Percentiles rank a stretch among this genome's conserved stretches.
Conservation (phyloP, 345 rosid genomes). For the Jatropha curcas region DNA sequence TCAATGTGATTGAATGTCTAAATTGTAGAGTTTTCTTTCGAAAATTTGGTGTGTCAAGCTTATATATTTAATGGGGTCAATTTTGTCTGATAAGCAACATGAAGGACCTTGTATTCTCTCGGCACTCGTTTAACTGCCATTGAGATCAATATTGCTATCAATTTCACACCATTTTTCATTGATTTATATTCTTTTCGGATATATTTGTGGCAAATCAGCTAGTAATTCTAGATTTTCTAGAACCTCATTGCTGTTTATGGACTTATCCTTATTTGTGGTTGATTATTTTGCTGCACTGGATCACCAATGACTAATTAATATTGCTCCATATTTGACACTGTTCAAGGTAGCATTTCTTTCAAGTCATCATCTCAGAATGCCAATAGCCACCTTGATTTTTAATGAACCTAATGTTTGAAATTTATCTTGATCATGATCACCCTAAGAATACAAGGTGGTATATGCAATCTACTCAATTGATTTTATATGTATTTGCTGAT, state of each 20-base stretch:
- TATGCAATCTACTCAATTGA: not conserved
- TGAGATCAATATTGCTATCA: not conserved
- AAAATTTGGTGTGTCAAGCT: not conserved
- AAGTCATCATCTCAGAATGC: not conserved
- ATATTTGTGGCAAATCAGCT: not conserved
- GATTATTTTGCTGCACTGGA: not conserved
- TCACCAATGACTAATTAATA: not conserved
- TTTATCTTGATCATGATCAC: not conserved
- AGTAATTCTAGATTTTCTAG: not conserved
- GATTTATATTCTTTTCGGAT: too few relatives aligned
- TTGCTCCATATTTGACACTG: not conserved
- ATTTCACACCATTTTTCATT: not conserved
- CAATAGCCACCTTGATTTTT: not conserved
- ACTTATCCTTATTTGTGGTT: not conserved
- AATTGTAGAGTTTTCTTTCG: too few relatives aligned
- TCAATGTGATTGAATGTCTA: too few relatives aligned
- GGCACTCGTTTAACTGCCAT: not conserved
- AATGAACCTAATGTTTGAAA: not conserved
- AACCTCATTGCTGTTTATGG: not conserved
- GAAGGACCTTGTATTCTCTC: not conserved
- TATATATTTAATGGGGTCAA: not conserved
- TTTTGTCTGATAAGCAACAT: not conserved
- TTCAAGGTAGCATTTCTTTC: conserved; percentile 1
- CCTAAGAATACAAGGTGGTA: not conserved
- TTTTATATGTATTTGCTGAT: not conserved